Evolutionary conservation across 805 yeast genomes (phyloP).

Genomic region (Lachancea lanzarotensis): DNA sequence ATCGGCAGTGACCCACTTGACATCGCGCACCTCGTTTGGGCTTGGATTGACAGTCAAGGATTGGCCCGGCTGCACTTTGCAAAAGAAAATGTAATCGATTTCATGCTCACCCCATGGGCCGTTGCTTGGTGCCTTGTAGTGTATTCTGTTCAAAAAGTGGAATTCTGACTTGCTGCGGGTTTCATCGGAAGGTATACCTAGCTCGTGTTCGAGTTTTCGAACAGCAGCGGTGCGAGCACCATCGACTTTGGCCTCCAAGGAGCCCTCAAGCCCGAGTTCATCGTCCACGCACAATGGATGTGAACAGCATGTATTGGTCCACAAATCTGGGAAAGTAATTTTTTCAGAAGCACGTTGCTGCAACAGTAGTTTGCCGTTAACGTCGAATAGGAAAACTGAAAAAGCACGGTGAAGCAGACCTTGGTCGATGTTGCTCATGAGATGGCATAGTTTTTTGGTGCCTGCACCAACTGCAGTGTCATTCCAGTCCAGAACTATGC

Average conservation of each 20-base stretch:
- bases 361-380: conserved; percentile 64
- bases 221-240: conserved; percentile 89
- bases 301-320: conserved; percentile 99
- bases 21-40: conserved; percentile 81
- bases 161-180: conserved; percentile 61
- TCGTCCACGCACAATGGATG: conserved; percentile 84
- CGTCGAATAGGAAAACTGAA: conserved; percentile 87
- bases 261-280: conserved; percentile 59
- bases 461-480: conserved; percentile 90
- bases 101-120: conserved; percentile 97
- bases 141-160: conserved; percentile 86
- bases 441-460: conserved; percentile 82
- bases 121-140: conserved; percentile 80
- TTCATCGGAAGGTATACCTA: conserved; percentile 62
- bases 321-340: conserved; percentile 91
- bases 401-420: conserved; percentile 95
- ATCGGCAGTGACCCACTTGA: conserved; percentile 60
- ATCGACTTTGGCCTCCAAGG: conserved; percentile 51
- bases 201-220: conserved; percentile 86
- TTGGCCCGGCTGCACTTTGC: conserved; percentile 45
- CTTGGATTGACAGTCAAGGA: conserved; percentile 48
- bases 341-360: conserved; percentile 97
- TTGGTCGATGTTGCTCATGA: conserved; percentile 77
- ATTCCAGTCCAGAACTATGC: conserved; percentile 85
- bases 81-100: conserved; percentile 86